These are phyloP conservation scores for Auriculariales sp. DNA, from an alignment of 768 basidiomycete species.

Conservation along the genomic window DNA sequence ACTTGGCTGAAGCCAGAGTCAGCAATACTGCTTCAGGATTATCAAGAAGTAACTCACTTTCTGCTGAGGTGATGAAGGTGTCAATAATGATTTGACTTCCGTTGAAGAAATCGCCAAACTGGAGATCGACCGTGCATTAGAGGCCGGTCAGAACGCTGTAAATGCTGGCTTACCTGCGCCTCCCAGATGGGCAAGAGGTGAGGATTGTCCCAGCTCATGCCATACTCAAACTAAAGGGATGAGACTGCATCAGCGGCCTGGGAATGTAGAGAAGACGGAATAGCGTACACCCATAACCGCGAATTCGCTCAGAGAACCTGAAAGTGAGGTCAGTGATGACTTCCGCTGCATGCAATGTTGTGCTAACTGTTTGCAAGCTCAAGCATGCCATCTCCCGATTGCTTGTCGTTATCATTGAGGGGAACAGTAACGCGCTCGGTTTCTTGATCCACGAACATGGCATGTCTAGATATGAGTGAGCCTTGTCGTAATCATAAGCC, in stretches of 20 bases:
- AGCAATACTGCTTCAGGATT: conserved; percentile 1
- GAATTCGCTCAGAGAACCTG: conserved; percentile 80
- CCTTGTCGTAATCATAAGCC: conserved; percentile 1
- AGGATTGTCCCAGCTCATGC: conserved; percentile 79
- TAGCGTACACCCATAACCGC: conserved; percentile 67
- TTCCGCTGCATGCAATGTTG: background rate
- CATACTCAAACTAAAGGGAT: conserved; percentile 66
- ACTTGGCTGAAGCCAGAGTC: conserved; percentile 48
- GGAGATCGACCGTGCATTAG: background rate
- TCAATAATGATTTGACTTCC: conserved; percentile 82
- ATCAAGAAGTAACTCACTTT: conserved; percentile 37
- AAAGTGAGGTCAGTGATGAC: background rate
- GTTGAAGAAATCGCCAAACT: conserved; percentile 92
- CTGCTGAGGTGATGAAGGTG: conserved; percentile 71
- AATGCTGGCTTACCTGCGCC: conserved; percentile 64
- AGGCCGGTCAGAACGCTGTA: background rate
- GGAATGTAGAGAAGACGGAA: background rate
- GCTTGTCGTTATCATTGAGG: conserved; percentile 42
- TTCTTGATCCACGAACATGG: conserved; percentile 83
- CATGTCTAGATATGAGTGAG: conserved; percentile 35
- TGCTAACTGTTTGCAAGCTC: conserved; percentile 80
- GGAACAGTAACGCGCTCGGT: conserved; percentile 71
- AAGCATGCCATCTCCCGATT: conserved; percentile 33
- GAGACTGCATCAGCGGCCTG: conserved; percentile 2
- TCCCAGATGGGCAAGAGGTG: conserved; percentile 81